phyloP scores from a whole-genome alignment of 106 monocot species.

The Ottelia alismoides region DNA sequence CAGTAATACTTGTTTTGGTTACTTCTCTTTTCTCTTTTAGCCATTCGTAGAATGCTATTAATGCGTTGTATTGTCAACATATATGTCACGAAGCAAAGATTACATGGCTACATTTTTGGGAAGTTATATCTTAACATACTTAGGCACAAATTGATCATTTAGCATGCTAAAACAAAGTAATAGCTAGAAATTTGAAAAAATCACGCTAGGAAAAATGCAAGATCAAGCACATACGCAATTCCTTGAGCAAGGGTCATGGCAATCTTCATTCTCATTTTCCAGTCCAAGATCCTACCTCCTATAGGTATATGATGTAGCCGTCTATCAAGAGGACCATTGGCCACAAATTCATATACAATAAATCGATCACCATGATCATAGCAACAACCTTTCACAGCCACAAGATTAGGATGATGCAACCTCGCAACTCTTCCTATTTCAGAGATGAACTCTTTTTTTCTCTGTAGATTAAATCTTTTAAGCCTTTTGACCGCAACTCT shows the following conservation, averaged over 20 bases:
- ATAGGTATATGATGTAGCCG: constrained; percentile 81
- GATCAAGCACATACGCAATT: constrained; percentile 99
- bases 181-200: too few species aligned
- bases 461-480: constrained; percentile 77
- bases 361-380: constrained; percentile 93
- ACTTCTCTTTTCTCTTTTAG: too few species aligned
- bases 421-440: constrained; percentile 80
- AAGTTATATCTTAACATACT: too few species aligned
- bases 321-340: constrained; percentile 90
- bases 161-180: too few species aligned
- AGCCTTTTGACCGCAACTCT: constrained; percentile 84
- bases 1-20: too few species aligned
- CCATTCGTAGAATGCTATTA: too few species aligned
- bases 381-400: constrained; percentile 91
- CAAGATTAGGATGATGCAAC: constrained; percentile 89
- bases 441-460: constrained; percentile 97
- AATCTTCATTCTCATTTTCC: constrained; percentile 90
- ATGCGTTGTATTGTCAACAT: too few species aligned
- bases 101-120: too few species aligned
- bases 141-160: too few species aligned
- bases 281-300: constrained; percentile 84
- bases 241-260: constrained; percentile 98
- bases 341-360: constrained; percentile 87
- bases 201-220: too few species aligned
- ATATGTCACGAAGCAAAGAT: too few species aligned